Evolutionary conservation across 2,329 filamentous ascomycete species (phyloP), one percentile per base, ranked within the genome.

Genomic region (Tolypocladium ovalisporum): DNA sequence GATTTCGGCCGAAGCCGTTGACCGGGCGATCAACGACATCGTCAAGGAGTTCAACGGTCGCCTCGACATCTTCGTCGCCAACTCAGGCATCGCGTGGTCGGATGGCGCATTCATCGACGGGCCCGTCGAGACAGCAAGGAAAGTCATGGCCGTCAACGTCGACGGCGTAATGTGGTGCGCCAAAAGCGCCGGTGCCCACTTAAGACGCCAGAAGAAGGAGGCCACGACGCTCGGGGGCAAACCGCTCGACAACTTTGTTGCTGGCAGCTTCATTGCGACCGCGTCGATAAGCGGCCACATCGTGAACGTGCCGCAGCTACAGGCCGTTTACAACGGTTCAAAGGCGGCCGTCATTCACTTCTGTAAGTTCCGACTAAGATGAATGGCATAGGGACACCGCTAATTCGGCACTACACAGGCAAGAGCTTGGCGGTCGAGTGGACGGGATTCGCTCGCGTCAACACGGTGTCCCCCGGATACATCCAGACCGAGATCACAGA

Each of bases 101-200:
- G 78, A 89, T 59, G 86, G 86, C 0, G 69, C 84, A 10, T 83
- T 87, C 67, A 76, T 89, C 39, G 84, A 89, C 60, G 86, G 84
- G 29, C 74, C 81, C 6, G 67, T 85, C 22, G 79, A 83, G 22
- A 81, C 83, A 64, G 89, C 88, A 73, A 78, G 79, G 54, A 80
- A 84, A 60, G 86, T 93, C 42, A 78, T 90, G 62, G 74, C 77
- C 52, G 86, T 87, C 54, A 88, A 94, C 70, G 72, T 93, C 17
- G 87, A 90, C 69, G 86, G 87, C 54, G 87, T 87, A 42, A 90
- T 88, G 73, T 93, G 89, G 79, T 89, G 84, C 67, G 88, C 88
- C 40, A 81, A 81, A 64, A 84, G 83, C 0, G 88, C 87, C 0
- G 88, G 85, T 9, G 74, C 77, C 54, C 83, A 89, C 70, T 93